Evolutionary conservation across 2,329 filamentous ascomycete species (phyloP), one percentile per base, ranked within the genome.

Genomic region (Xylariaceae sp.): DNA sequence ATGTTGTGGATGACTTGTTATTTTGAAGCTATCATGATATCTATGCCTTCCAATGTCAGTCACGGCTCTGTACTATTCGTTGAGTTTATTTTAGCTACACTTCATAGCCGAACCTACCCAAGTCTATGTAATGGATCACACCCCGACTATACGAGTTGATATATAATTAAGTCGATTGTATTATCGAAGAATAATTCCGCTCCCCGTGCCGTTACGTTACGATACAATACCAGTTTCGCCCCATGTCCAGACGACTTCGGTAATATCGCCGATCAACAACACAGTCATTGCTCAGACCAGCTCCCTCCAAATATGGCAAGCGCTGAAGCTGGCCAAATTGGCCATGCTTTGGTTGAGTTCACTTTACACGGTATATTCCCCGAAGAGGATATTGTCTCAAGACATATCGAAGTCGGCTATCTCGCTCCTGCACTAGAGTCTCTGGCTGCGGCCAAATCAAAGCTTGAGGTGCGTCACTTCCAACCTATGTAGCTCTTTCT

Each of bases 271-370:
- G 40, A 21, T 17, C 24, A 34, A 33, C 21, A 51, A 28, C 26
- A 28, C 28, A 28, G 46, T 37, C 46, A n/a, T 37, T 21, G 21
- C 24, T 31, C 39, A 8, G 11, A 16, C 37, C 17, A 8, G 3
- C 9, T 2, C 26, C 17, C 14, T n/a, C 7, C 16, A 14, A 29
- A 50, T 63, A 75, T 61, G 73, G 73, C 62, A 60, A 70, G 24
- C 67, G 73, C 46, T 6, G 48, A 62, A 12, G 34, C 23, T 31
- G 58, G 43, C 48, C 61, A 58, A 17, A 73, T 88, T 51, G 84
- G 83, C 63, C 78, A 83, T 59, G 85, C 86, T 4, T 75, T 92
- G 37, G 83, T 91, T 54, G 78, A 85, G 58, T 90, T 88, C 66
- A 82, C 89, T 51, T 60, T 75, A 3, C 66, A 77, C 50, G 75